phyloP scores from a whole-genome alignment of 2,329 filamentous ascomycete genomes.

The Colletotrichum siamense region DNA sequence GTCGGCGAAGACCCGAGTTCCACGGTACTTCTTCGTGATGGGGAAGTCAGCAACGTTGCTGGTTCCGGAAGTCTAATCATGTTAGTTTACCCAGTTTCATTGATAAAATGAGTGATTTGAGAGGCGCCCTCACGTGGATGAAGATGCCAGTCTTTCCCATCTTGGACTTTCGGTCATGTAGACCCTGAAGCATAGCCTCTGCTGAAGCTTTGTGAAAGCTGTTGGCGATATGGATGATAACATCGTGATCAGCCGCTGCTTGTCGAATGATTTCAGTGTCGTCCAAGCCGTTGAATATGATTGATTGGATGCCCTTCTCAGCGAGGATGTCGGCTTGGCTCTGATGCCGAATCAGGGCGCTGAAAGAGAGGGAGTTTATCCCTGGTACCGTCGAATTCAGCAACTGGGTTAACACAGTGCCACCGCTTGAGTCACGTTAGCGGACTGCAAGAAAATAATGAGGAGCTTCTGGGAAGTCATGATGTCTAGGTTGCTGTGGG shows the following conservation, averaged over 20 bases:
- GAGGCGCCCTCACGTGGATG: no score
- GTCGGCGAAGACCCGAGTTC: no score
- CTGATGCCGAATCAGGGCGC: neutral
- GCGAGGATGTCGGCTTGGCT: neutral
- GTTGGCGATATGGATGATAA: neutral
- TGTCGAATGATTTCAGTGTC: neutral
- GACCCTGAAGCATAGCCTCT: no score
- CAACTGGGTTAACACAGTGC: neutral
- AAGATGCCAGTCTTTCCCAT: no score
- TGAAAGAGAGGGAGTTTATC: neutral
- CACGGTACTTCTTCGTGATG: no score
- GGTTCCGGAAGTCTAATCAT: no score
- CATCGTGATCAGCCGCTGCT: neutral
- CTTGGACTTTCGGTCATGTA: no score
- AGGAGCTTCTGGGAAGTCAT: neutral
- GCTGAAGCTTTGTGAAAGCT: neutral
- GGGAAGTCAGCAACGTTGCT: no score
- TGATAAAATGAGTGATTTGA: no score
- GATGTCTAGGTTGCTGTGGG: neutral
- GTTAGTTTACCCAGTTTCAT: no score
- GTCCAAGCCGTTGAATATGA: fast-evolving
- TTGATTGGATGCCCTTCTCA: neutral
- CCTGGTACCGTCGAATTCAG: neutral
- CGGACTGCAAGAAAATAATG: fast-evolving
- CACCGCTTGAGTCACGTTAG: fast-evolving